Base-by-base conservation (phyloP, 148 eudicot genomes). In the Rhododendron vialii region DNA sequence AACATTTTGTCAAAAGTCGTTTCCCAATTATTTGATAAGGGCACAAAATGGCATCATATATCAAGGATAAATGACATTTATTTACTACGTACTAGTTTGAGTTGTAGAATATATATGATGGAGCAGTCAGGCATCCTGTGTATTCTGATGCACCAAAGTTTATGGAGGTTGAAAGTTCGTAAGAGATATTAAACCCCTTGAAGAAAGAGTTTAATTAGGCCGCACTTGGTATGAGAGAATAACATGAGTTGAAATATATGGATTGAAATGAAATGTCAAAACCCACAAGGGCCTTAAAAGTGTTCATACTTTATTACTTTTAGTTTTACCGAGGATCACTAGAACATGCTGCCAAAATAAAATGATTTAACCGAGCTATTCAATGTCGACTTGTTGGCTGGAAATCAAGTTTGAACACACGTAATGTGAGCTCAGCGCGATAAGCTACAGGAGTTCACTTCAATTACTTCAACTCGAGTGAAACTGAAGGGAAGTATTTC, bases 141-240 rank as follows among this genome's bases (percentile, higher is more conserved):
- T 14, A 2, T 51, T 4, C 57, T 13, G 17, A 59, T 59, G 65
- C 65, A 18, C 65, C 65, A 59, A 59, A 59, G 24, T 59, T 5
- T 59, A 59, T 20, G n/a, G 65, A 20, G 65, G 18, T 59, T 59
- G 0, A 1, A 59, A 59, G 24, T 59, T 59, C 9, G n/a, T 59
- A 59, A 18, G 65, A 57, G n/a, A 57, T 51, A 51, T 57, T 18
- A 86, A 53, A 90, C 89, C 51, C 84, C 45, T 41, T 92, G 82
- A 36, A 78, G 10, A 22, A 59, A 59, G 67, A 7, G n/a, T 59
- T 59, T 59, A 8, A 48, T 11, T 48, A 20, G n/a, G 67, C 20
- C 6, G 7, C 5, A 6, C 17, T 17, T 57, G 61, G 61, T 17
- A 55, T 13, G 61, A 55, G 22, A 55, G 8, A 59, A 20, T 20